These are phyloP conservation scores for Daphne laureola DNA, from an alignment of 441 rosid species.

Conservation along the genomic window DNA sequence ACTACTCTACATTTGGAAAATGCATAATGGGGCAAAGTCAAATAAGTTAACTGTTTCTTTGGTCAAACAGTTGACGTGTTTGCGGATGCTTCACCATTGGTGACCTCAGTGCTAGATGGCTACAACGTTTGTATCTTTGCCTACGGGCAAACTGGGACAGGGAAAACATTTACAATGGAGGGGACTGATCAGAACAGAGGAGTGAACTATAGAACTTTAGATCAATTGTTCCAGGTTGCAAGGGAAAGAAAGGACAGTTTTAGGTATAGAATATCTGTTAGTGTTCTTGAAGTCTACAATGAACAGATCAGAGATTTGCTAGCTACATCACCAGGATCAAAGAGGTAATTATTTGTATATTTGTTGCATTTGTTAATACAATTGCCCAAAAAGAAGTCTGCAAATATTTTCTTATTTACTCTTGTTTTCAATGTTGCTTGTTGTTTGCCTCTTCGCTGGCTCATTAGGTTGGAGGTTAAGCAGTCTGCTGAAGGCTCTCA, in stretches of 20 bases:
- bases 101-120: constrained; percentile 76
- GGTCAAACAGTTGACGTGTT: constrained; percentile 59
- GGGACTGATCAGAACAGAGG: constrained; percentile 72
- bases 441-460: not conserved
- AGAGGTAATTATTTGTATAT: constrained; percentile 33
- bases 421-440: too few relatives aligned
- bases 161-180: constrained; percentile 96
- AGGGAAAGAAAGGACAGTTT: constrained; percentile 61
- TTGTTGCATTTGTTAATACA: too few relatives aligned
- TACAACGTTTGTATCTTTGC: constrained; percentile 96
- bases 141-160: constrained; percentile 94
- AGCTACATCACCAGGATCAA: constrained; percentile 65
- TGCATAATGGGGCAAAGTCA: not conserved
- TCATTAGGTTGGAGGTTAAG: constrained; percentile 72
- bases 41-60: constrained; percentile 12
- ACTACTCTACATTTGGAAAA: constrained; percentile 1
- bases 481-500: constrained; percentile 75
- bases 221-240: constrained; percentile 54
- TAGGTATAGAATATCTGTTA: constrained; percentile 58
- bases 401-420: too few relatives aligned
- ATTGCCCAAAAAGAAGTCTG: too few relatives aligned
- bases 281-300: constrained; percentile 90
- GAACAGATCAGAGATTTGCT: constrained; percentile 87
- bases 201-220: constrained; percentile 82
- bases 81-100: constrained; percentile 76